phyloP scores from a whole-genome alignment of 2,329 filamentous ascomycete species.

The Phaeoacremonium minimum region DNA sequence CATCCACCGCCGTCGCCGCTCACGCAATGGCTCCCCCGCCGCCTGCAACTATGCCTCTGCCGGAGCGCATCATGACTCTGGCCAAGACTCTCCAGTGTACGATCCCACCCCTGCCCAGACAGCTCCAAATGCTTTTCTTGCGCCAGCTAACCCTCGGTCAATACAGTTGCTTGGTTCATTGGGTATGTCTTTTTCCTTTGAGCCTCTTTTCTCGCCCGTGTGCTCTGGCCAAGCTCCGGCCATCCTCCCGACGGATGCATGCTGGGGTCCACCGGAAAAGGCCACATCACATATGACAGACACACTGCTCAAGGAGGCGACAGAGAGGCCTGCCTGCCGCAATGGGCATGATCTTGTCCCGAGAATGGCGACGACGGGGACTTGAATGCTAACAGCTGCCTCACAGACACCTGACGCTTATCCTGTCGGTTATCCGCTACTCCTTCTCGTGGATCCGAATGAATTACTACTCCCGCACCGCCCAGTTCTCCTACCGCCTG shows the following conservation, averaged over 20 bases:
- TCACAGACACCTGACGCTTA: conserved; percentile 75
- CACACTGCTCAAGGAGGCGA: no score
- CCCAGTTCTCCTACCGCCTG: conserved; percentile 80
- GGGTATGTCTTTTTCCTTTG: conserved; percentile 57
- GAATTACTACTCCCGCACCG: conserved; percentile 76
- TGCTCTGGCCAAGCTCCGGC: no score
- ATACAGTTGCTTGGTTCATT: conserved; percentile 70
- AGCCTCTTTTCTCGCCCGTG: no score
- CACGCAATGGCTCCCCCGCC: conserved; percentile 68
- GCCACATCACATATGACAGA: no score
- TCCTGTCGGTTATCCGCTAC: conserved; percentile 81
- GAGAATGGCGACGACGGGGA: conserved; percentile 8
- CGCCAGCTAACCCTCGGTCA: conserved; percentile 14
- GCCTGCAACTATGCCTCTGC: conserved; percentile 62
- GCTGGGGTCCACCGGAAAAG: no score
- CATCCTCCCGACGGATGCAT: no score
- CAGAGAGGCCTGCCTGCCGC: background rate
- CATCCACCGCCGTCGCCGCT: conserved; percentile 9
- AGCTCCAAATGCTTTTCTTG: conserved; percentile 11
- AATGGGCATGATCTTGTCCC: conserved; percentile 4
- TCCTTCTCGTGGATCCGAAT: conserved; percentile 80
- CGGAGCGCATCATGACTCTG: conserved; percentile 70
- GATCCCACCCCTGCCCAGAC: conserved; percentile 29
- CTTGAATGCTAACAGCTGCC: conserved; percentile 4
- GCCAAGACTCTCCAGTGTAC: conserved; percentile 91